Evolutionary conservation across 805 yeast genomes (phyloP).

Genomic region (Yarrowia sp.): DNA sequence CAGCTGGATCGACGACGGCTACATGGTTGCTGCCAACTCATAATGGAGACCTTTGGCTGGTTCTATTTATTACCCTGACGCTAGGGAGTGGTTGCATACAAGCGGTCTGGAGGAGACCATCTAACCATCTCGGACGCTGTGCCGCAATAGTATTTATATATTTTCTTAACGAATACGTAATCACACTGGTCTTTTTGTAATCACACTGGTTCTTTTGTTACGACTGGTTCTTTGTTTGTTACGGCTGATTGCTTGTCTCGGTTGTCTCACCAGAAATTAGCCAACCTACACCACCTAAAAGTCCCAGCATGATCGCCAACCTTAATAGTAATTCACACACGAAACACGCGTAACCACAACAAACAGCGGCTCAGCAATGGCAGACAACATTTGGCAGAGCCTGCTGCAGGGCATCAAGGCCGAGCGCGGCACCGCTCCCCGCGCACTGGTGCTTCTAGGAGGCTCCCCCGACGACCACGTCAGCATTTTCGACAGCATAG

Average conservation of each 20-base stretch:
- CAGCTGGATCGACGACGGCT: constrained; percentile 37
- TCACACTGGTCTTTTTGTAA: too few species aligned
- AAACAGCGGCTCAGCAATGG: constrained; percentile 14
- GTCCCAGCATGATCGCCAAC: constrained; percentile 15
- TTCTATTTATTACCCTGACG: constrained; percentile 23
- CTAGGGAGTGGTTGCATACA: too few species aligned
- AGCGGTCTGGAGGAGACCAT: too few species aligned
- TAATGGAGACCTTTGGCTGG: constrained; percentile 1
- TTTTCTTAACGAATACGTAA: too few species aligned
- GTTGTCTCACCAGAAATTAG: too few species aligned
- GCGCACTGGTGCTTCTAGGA: constrained; percentile 12
- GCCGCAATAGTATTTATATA: too few species aligned
- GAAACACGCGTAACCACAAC: constrained; percentile 23
- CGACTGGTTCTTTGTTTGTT: too few species aligned
- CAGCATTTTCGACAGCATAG: constrained; percentile 17
- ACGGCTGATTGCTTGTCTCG: too few species aligned
- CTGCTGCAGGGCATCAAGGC: constrained; percentile 23
- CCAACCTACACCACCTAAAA: background rate
- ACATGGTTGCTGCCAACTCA: constrained; percentile 34
- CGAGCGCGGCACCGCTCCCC: background rate
- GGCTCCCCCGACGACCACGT: constrained; percentile 17
- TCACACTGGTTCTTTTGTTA: too few species aligned
- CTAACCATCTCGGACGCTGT: too few species aligned
- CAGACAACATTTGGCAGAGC: constrained; percentile 24
- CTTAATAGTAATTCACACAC: constrained; percentile 19